phyloP scores from a whole-genome alignment of 345 rosid species.

The Citrus trifoliata region DNA sequence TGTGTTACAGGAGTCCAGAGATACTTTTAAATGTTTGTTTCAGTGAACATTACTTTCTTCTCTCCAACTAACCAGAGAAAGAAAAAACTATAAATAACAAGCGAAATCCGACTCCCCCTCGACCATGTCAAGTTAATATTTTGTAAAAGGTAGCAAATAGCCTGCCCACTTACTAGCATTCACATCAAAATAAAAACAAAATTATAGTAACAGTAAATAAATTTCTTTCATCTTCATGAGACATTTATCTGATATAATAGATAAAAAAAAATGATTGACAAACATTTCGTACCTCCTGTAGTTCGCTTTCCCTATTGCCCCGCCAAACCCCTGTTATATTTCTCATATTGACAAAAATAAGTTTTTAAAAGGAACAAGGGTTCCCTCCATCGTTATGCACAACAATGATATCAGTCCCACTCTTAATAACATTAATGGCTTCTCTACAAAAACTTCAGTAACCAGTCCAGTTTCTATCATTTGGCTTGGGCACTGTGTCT shows the following conservation, averaged over 20 bases:
- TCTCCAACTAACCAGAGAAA: too few species aligned
- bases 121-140: not conserved
- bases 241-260: not conserved
- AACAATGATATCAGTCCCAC: constrained; percentile 4
- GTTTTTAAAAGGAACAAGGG: not conserved
- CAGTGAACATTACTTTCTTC: too few species aligned
- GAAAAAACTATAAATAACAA: too few species aligned
- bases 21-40: too few species aligned
- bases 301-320: not conserved
- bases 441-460: constrained; percentile 34
- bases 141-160: not conserved
- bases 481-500: constrained; percentile 10
- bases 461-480: constrained; percentile 5
- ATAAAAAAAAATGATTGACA: not conserved
- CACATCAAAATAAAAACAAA: not conserved
- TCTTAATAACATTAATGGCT: not conserved
- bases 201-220: not conserved
- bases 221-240: not conserved
- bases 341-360: constrained; percentile 3
- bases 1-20: too few species aligned
- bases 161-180: not conserved
- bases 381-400: not conserved
- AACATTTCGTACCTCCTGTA: not conserved
- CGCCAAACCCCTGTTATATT: not conserved
- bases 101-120: not conserved